Conservation (phyloP, 192 early-diverging fungal species). For the Physocladia obscura region DNA sequence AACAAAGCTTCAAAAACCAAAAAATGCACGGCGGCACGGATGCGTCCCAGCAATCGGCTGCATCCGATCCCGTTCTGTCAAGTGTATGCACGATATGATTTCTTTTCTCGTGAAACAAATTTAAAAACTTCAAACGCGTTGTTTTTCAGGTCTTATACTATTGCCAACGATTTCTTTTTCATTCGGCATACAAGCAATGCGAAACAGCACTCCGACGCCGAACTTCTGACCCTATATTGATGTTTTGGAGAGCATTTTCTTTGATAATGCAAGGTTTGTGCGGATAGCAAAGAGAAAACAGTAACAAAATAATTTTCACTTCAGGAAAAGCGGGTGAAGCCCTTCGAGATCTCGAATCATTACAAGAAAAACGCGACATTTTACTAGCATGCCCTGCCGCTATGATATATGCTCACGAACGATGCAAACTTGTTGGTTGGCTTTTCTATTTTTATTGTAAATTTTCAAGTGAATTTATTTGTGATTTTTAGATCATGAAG, state of each 20-base stretch:
- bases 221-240: constrained; percentile 42
- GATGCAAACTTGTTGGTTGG: constrained; percentile 46
- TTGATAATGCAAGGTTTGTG: constrained; percentile 35
- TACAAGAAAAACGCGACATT: constrained; percentile 55
- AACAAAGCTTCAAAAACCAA: background rate
- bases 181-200: constrained; percentile 43
- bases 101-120: background rate
- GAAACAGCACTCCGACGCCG: constrained; percentile 35
- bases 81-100: background rate
- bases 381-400: constrained; percentile 39
- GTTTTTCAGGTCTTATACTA: constrained; percentile 37
- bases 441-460: background rate
- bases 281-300: background rate
- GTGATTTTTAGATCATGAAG: constrained; percentile 43
- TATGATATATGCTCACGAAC: constrained; percentile 53
- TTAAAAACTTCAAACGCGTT: background rate
- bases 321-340: constrained; percentile 44
- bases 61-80: constrained; percentile 20
- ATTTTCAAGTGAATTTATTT: constrained; percentile 1
- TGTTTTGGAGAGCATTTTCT: constrained; percentile 47
- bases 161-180: constrained; percentile 33
- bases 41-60: background rate
- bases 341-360: constrained; percentile 39
- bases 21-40: background rate
- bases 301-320: background rate